These are phyloP conservation scores for Irineochytrium annulatum DNA, from an alignment of 192 early-diverging fungal genomes.

Conservation along the genomic window DNA sequence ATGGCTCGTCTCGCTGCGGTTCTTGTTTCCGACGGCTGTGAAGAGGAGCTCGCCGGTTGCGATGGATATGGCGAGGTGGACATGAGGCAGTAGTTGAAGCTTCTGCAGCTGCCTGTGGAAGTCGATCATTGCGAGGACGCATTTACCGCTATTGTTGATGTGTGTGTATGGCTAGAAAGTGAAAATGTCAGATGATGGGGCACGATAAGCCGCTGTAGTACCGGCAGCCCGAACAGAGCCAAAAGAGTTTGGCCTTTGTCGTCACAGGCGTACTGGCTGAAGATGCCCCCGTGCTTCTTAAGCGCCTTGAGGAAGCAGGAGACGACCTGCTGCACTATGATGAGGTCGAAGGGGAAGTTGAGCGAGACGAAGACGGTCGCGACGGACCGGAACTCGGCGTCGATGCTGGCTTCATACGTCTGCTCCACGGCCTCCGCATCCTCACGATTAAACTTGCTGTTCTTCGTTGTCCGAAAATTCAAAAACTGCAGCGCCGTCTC, in stretches of 20 bases:
- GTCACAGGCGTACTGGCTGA: neutral
- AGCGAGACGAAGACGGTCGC: no score
- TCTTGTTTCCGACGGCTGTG: neutral
- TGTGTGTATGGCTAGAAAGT: constrained; percentile 5
- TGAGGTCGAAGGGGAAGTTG: no score
- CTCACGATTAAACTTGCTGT: no score
- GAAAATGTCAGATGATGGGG: no score
- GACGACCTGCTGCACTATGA: no score
- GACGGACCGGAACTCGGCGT: no score
- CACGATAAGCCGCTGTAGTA: no score
- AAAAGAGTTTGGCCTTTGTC: neutral
- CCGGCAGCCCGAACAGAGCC: neutral
- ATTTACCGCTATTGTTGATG: neutral
- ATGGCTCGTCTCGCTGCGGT: neutral
- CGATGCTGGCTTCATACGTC: no score
- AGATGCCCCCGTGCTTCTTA: neutral
- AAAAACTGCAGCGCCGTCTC: no score
- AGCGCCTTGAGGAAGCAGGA: no score
- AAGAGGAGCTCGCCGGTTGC: constrained; percentile 2
- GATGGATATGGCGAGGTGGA: neutral
- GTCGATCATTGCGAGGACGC: neutral
- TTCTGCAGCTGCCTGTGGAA: neutral
- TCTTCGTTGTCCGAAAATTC: no score
- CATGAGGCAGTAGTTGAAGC: neutral
- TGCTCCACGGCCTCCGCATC: no score